Base-by-base conservation (phyloP, 2,329 filamentous ascomycete species). In the Dothideomycetes sp. region DNA sequence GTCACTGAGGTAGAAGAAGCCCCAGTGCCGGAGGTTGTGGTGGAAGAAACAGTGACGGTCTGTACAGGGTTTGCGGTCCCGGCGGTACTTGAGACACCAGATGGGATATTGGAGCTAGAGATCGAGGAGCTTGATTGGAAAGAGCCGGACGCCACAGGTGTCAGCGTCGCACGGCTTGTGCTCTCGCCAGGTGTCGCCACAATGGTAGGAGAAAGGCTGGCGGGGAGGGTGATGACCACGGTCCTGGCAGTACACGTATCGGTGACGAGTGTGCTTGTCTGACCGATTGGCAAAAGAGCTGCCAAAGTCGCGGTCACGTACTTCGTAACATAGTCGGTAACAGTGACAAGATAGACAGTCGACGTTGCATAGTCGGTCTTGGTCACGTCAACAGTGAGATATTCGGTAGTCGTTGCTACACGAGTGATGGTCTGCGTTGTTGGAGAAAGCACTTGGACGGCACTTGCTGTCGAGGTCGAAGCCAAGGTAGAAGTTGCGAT, bases 221-320 rank as follows among this genome's bases (percentile, higher is more conserved):
- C 41, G 15, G 36, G 34, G 11, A 38, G 31, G 22, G 37, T 38
- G 29, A 42, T 31, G 4, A 38, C 37, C 15, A 29, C 34, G 9
- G 40, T 42, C 31, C 37, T 42, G 8, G 37, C 37, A 4, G 34
- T 15, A 11, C 34, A 37, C 9, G 39, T 34, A 36, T 30, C 34
- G 22, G 39, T 27, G 5, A 30, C 31, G 17, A 37, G 11, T 5
- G 39, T 34, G 12, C 15, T 30, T 14, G 19, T 22, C 19, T 34
- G 29, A 22, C 32, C 27, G 15, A 35, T 34, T 4, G 39, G 39
- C 4, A 34, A 15, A 34, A 42, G 30, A 27, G 40, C 22, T 4
- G 44, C 39, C 17, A 36, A 44, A 10, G 44, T 45, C 3, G 38
- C 42, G 3, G 35, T 41, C 5, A 45, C 34, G 27, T n/a, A 40